These are phyloP conservation scores for Begonia fuchsioides DNA, from an alignment of 306 rosid species.

Conservation along the genomic window DNA sequence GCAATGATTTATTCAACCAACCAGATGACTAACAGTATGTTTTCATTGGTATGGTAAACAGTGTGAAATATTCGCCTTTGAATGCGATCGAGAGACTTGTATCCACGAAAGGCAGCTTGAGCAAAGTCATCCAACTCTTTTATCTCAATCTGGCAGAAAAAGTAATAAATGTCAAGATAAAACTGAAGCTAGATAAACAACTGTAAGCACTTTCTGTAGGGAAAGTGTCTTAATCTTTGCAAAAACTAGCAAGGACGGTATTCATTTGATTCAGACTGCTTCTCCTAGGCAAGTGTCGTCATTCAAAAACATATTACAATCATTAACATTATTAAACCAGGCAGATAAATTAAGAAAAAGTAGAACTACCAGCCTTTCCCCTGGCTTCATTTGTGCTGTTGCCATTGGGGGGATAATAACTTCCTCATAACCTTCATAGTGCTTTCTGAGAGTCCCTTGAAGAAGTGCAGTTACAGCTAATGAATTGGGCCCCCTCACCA, in stretches of 20 bases:
- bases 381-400: conserved; percentile 87
- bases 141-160: conserved; percentile 64
- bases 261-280: too few relatives aligned
- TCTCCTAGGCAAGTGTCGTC: too few relatives aligned
- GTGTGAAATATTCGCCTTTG: conserved; percentile 85
- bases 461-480: conserved; percentile 76
- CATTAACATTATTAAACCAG: background rate
- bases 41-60: conserved; percentile 81
- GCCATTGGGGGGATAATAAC: conserved; percentile 75
- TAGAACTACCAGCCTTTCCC: conserved; percentile 75
- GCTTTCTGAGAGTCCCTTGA: conserved; percentile 81
- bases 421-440: conserved; percentile 75
- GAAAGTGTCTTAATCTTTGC: background rate
- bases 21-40: conserved; percentile 62
- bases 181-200: conserved; percentile 8
- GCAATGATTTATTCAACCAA: conserved; percentile 2
- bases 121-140: conserved; percentile 87
- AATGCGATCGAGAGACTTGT: conserved; percentile 77
- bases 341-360: background rate
- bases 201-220: background rate
- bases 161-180: conserved; percentile 9
- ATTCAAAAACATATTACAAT: background rate
- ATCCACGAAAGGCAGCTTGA: conserved; percentile 93
- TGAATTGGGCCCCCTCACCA: conserved; percentile 42
- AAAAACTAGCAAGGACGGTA: background rate